These are phyloP conservation scores for Amanita subjunquillea DNA, from an alignment of 768 basidiomycete genomes.

Conservation along the genomic window DNA sequence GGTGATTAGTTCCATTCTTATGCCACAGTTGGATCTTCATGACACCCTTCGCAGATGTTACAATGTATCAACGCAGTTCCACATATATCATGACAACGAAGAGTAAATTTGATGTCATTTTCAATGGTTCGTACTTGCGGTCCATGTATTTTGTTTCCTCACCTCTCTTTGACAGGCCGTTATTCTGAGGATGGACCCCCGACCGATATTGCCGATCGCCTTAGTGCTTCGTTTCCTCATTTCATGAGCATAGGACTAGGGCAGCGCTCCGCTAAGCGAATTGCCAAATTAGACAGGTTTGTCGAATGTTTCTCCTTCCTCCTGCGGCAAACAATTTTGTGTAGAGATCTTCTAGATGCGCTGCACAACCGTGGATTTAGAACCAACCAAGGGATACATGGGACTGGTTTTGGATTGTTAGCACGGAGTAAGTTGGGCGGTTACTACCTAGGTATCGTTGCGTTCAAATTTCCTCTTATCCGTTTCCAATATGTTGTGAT, in stretches of 20 bases:
- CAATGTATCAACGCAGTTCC: conserved; percentile 7
- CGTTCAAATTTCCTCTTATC: background rate
- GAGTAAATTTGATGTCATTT: conserved; percentile 18
- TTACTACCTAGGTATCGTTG: conserved; percentile 23
- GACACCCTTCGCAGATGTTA: background rate
- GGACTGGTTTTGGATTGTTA: conserved; percentile 25
- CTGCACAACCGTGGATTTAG: conserved; percentile 39
- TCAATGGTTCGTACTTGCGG: conserved; percentile 12
- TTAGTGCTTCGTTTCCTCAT: conserved; percentile 38
- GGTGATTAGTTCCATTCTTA: background rate
- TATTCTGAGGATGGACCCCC: conserved; percentile 43
- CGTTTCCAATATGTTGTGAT: background rate
- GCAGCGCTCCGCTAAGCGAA: conserved; percentile 11
- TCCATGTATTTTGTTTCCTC: no score
- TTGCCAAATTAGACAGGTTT: conserved; percentile 28
- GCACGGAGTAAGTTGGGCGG: conserved; percentile 24
- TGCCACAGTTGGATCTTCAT: background rate
- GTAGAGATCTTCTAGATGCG: conserved; percentile 35
- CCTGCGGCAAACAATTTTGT: conserved; percentile 10
- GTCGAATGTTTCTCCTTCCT: background rate
- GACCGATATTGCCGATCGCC: conserved; percentile 37
- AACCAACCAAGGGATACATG: conserved; percentile 29
- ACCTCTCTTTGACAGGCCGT: conserved; percentile 9
- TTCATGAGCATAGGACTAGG: conserved; percentile 12
- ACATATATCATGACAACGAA: conserved; percentile 4